Evolutionary conservation across 495 filamentous ascomycete genomes (phyloP).

Genomic region (Aspergillus panamensis): DNA sequence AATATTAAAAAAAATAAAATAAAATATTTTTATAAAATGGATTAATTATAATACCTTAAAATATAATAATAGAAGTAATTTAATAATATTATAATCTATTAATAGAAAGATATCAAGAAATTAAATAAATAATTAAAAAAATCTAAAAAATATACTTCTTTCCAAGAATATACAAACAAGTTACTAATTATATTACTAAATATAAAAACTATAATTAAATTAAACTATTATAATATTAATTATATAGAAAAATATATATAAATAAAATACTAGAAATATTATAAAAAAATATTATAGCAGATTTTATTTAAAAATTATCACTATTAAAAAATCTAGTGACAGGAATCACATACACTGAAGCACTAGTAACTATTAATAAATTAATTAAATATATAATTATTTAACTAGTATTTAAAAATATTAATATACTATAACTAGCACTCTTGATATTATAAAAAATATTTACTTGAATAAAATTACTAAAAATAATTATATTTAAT

Average conservation of each 20-base stretch:
- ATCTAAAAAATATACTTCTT: too few species aligned
- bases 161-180: neutral
- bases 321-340: neutral
- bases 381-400: slow-evolving; percentile 3
- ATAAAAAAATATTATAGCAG: neutral
- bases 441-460: too few species aligned
- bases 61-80: too few species aligned
- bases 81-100: too few species aligned
- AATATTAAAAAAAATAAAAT: neutral
- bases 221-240: neutral
- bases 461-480: too few species aligned
- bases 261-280: neutral
- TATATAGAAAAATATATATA: too few species aligned
- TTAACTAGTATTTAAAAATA: neutral
- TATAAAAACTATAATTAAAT: neutral
- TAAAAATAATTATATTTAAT: too few species aligned
- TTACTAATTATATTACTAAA: neutral
- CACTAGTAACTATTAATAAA: neutral
- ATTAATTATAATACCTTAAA: too few species aligned
- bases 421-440: too few species aligned
- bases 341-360: neutral
- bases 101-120: too few species aligned
- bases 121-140: too few species aligned
- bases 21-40: neutral
- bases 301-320: slow-evolving; percentile 4